Percentiles rank a stretch among this genome's conserved stretches.
Evolutionary conservation across 2,329 filamentous ascomycete genomes (phyloP).

Genomic region (Penicillium frequentans): DNA sequence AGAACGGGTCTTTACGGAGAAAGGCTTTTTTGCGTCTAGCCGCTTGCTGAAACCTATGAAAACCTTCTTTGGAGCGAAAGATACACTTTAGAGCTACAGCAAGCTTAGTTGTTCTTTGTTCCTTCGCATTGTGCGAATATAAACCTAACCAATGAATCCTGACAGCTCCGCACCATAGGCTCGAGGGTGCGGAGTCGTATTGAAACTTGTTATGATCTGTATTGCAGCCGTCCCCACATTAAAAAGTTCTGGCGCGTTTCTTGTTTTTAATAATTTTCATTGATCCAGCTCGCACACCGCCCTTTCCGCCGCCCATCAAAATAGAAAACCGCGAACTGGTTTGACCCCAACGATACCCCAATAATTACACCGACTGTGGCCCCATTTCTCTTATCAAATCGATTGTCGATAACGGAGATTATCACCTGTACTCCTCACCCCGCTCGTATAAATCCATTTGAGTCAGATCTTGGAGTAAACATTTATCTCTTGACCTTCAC

Average conservation of each 20-base stretch:
- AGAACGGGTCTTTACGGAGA: conserved; percentile 23
- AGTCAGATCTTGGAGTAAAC: neutral
- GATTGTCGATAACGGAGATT: conserved; percentile 8
- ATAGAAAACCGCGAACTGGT: neutral
- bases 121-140: neutral
- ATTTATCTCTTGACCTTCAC: neutral
- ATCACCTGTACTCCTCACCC: conserved; percentile 11
- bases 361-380: conserved; percentile 6
- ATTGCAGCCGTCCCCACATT: conserved; percentile 13
- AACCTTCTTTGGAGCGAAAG: neutral
- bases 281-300: conserved; percentile 13
- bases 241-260: conserved; percentile 17
- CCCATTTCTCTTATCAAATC: conserved; percentile 18
- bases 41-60: neutral
- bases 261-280: neutral
- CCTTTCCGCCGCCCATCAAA: conserved; percentile 6
- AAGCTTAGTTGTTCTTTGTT: neutral
- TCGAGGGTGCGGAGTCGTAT: conserved; percentile 19
- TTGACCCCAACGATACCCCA: conserved; percentile 3
- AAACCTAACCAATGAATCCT: neutral
- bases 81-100: neutral
- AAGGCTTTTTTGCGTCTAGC: neutral
- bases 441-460: neutral
- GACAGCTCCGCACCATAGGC: neutral
- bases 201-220: conserved; percentile 7